Percentiles rank a stretch among this genome's conserved stretches.
Evolutionary conservation across 2,329 filamentous ascomycete genomes (phyloP).

Genomic region (Cadophora sp.): DNA sequence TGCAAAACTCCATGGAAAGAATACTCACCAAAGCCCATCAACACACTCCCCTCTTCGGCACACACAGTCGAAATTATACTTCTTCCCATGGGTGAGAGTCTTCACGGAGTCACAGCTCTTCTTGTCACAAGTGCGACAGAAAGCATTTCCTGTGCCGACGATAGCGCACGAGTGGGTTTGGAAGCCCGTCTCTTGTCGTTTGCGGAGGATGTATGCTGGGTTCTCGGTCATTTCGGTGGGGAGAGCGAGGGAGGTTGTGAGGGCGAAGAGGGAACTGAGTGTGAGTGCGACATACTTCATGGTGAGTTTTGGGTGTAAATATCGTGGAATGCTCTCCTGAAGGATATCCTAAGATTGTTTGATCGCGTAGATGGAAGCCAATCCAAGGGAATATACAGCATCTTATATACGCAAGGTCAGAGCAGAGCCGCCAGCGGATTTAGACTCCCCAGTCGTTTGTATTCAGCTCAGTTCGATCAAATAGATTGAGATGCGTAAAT

Average conservation of each 20-base stretch:
- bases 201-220: conserved; percentile 6
- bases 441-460: neutral
- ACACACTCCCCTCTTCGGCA: conserved; percentile 11
- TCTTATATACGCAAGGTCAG: conserved; percentile 1
- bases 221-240: neutral
- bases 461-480: neutral
- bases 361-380: neutral
- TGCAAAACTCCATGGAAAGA: neutral
- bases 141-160: conserved; percentile 10
- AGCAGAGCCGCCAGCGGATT: neutral
- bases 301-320: neutral
- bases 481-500: neutral
- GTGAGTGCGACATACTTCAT: conserved; percentile 12
- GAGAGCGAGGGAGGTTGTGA: neutral
- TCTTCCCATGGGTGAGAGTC: conserved; percentile 3
- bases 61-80: conserved; percentile 8
- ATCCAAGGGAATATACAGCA: neutral
- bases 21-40: neutral
- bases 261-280: neutral
- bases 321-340: neutral
- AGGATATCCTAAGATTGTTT: neutral
- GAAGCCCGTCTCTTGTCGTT: conserved; percentile 12
- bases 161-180: neutral
- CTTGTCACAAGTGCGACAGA: conserved; percentile 1
- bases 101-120: neutral